Conservation (phyloP, 306 rosid species). For the Rosa lucieae region DNA sequence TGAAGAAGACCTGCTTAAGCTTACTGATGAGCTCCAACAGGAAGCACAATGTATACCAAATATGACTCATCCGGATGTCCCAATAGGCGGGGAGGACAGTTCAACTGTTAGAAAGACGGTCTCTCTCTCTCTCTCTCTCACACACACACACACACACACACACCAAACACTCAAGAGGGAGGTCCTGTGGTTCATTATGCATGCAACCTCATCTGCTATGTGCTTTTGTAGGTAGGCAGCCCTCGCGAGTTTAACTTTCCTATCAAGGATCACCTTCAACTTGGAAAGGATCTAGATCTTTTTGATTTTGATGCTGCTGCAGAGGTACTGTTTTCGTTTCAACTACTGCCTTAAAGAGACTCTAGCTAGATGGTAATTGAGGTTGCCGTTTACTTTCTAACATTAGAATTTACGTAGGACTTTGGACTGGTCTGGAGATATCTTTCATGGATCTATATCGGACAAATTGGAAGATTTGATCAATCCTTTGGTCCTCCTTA, state of each 20-base stretch:
- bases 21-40: conserved; percentile 76
- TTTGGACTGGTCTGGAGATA: neutral
- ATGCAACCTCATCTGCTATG: conserved; percentile 17
- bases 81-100: conserved; percentile 88
- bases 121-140: neutral
- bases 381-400: neutral
- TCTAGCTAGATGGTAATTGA: conserved; percentile 14
- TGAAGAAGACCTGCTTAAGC: conserved; percentile 87
- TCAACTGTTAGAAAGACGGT: conserved; percentile 67
- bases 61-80: conserved; percentile 87
- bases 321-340: conserved; percentile 59
- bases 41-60: conserved; percentile 89
- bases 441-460: neutral
- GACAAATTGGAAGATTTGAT: neutral
- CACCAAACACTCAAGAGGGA: neutral
- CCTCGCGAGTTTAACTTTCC: conserved; percentile 64
- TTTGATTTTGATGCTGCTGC: conserved; percentile 95
- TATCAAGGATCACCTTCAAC: conserved; percentile 84
- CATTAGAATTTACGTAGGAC: neutral
- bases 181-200: neutral
- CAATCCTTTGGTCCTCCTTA: neutral
- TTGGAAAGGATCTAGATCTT: conserved; percentile 86
- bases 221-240: conserved; percentile 61
- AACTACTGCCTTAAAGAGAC: conserved; percentile 31
- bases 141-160: neutral